Evolutionary conservation across 495 filamentous ascomycete species (phyloP).

Genomic region (Penicillium maclennaniae): DNA sequence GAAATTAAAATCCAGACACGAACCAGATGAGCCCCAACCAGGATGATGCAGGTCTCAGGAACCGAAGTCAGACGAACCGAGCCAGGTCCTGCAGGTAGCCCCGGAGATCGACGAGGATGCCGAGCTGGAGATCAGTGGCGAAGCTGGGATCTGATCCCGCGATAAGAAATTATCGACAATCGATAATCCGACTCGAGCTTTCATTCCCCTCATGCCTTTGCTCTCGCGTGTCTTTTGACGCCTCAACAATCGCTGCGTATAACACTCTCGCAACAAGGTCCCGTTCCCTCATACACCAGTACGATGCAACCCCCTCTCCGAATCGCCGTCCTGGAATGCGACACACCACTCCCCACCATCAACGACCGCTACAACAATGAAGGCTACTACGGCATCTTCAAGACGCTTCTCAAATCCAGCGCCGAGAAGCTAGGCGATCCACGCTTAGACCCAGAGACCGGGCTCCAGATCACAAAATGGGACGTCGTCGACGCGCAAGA

Average conservation of each 20-base stretch:
- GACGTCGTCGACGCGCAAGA: conserved; percentile 57
- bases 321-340: conserved; percentile 81
- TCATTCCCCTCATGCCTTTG: not conserved
- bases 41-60: not conserved
- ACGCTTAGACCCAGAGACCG: conserved; percentile 33
- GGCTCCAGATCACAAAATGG: conserved; percentile 59
- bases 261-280: not conserved
- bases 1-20: not conserved
- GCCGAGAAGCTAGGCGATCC: conserved; percentile 37
- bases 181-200: too few relatives aligned
- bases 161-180: not conserved
- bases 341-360: conserved; percentile 57
- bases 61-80: not conserved
- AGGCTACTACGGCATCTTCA: conserved; percentile 72
- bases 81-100: too few relatives aligned
- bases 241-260: not conserved
- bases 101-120: not conserved
- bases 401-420: conserved; percentile 51
- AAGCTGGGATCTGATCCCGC: not conserved
- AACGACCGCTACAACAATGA: conserved; percentile 54
- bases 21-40: not conserved
- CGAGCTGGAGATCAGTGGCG: not conserved
- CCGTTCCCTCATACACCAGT: not conserved
- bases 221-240: not conserved
- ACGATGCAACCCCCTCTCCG: conserved; percentile 57